Percentiles rank a stretch among this genome's conserved stretches.
Evolutionary conservation across 2,329 filamentous ascomycete species (phyloP).

Genomic region (Aspergillus costaricaensis): DNA sequence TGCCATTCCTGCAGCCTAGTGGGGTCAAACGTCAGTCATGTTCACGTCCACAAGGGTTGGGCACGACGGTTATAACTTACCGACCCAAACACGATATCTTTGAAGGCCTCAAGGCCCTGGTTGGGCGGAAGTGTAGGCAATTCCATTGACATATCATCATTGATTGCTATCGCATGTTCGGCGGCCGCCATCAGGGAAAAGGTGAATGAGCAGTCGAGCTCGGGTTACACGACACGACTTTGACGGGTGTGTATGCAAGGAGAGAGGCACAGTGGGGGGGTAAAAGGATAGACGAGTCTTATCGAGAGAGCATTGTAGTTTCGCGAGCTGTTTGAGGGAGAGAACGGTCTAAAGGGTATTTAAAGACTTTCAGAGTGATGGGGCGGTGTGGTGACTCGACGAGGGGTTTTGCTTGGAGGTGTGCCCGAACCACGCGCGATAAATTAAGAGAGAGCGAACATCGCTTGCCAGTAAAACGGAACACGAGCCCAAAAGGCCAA

Average conservation of each 20-base stretch:
- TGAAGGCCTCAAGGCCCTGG: conserved; percentile 68
- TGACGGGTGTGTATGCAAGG: conserved; percentile 6
- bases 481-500: conserved; percentile 20
- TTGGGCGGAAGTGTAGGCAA: conserved; percentile 43
- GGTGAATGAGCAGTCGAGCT: conserved; percentile 10
- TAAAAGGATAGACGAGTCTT: conserved; percentile 11
- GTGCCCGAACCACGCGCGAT: conserved; percentile 23
- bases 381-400: conserved; percentile 24
- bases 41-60: background rate
- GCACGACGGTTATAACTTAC: conserved; percentile 50
- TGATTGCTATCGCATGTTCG: conserved; percentile 40
- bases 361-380: conserved; percentile 15
- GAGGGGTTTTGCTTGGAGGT: conserved; percentile 19
- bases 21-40: conserved; percentile 1
- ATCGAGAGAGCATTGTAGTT: conserved; percentile 33
- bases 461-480: conserved; percentile 19
- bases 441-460: conserved; percentile 20
- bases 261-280: conserved; percentile 4
- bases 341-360: conserved; percentile 11
- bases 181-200: conserved; percentile 39
- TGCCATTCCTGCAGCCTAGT: conserved; percentile 74
- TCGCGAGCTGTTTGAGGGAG: conserved; percentile 10
- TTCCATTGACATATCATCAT: conserved; percentile 45
- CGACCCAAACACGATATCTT: conserved; percentile 88
- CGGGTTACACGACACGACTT: background rate